Evolutionary conservation across 495 filamentous ascomycete genomes (phyloP), one percentile per base, ranked within the genome.

Genomic region (Penicillium lagena): DNA sequence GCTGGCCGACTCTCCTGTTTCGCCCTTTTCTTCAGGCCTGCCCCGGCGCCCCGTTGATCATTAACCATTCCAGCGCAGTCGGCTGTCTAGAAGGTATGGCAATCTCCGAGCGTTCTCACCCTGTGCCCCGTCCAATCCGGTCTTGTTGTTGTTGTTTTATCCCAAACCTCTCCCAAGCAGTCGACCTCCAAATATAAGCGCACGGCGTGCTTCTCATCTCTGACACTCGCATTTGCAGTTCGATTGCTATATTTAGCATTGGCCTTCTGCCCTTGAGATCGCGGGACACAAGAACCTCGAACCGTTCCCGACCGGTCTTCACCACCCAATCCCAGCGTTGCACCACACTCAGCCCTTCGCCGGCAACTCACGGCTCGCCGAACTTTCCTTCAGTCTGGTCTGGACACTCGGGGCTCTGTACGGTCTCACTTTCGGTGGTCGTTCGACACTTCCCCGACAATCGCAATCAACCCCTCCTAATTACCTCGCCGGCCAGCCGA

Each of bases 1-100:
- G 22, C 22, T 22, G 22, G 22, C 22, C 22, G 22, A 22, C 22
- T 22, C 22, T 3, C 22, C 14, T 27, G n/a, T 17, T 32, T 10
- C 15, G 32, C 12, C 15, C 12, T 32, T 44, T 10, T 17, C 15
- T 37, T 22, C 22, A 22, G 22, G 3, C 22, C 22, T 22, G 22
- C 4, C 22, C 22, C 22, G 4, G 4, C 22, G 22, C 22, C 55
- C 55, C 51, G 55, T 52, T 57, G 58, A 55, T 60, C 58, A 42
- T 52, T 54, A 52, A 52, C 57, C 37, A 30, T 36, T 43, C 22
- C 39, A 22, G 22, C 22, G 22, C 22, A 22, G 22, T 22, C 22
- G 22, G 22, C 22, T 22, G 22, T 22, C 22, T 4, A 22, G 22
- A 51, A 38, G 40, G 37, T 43, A 43, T 34, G 34, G 49, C 50